Conservation (phyloP, 139 green algal genomes). For the Chloropicon primus region DNA sequence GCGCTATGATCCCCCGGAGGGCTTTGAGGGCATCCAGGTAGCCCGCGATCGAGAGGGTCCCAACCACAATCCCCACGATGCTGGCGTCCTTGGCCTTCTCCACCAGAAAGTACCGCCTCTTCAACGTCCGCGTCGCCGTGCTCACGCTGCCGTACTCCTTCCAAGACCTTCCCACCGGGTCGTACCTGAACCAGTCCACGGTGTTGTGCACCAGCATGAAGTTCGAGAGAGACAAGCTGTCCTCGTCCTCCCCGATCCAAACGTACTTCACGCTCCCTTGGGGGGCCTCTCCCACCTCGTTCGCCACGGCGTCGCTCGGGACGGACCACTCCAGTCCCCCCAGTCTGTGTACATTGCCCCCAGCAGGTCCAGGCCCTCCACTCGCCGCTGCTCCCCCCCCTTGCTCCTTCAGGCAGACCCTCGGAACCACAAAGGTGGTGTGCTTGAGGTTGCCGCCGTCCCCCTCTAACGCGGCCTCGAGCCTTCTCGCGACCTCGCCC, state of each 20-base stretch:
- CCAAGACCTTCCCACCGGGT: neutral
- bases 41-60: conserved; percentile 60
- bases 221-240: neutral
- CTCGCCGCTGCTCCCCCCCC: neutral
- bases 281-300: too few relatives aligned
- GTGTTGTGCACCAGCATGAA: neutral
- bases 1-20: conserved; percentile 29
- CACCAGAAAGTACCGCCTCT: conserved; percentile 63
- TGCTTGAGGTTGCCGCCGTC: too few relatives aligned
- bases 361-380: neutral
- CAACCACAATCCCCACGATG: conserved; percentile 69
- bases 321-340: too few relatives aligned
- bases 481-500: neutral
- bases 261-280: too few relatives aligned
- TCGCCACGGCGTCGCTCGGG: too few relatives aligned
- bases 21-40: conserved; percentile 43
- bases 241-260: neutral
- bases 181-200: neutral
- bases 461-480: too few relatives aligned
- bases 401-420: neutral
- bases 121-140: conserved; percentile 9
- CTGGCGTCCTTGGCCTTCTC: conserved; percentile 63
- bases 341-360: too few relatives aligned
- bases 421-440: neutral
- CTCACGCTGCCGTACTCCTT: neutral